Evolutionary conservation across 129 eudicot genomes (phyloP).

Genomic region (Escallonia herrerae): DNA sequence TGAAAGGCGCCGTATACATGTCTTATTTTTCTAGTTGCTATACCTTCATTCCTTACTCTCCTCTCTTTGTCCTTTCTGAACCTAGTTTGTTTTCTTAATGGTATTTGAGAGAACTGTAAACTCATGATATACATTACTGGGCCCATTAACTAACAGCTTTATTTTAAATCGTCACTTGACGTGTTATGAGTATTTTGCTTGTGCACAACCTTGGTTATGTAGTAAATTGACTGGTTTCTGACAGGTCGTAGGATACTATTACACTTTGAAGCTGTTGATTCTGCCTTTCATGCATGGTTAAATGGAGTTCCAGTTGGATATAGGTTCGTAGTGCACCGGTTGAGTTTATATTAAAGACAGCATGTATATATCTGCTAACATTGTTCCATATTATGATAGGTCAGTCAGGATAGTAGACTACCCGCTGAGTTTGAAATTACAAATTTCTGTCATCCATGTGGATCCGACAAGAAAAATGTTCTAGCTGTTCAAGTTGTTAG

Average conservation of each 20-base stretch:
- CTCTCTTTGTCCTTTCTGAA: too few species aligned
- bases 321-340: conserved; percentile 48
- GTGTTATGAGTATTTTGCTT: background rate
- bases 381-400: conserved; percentile 13
- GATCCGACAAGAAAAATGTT: conserved; percentile 65
- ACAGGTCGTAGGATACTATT: conserved; percentile 84
- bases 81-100: too few species aligned
- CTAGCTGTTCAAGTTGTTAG: conserved; percentile 88
- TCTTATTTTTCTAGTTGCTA: background rate
- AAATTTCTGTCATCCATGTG: conserved; percentile 65
- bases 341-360: background rate
- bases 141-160: too few species aligned
- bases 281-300: conserved; percentile 94
- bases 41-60: background rate
- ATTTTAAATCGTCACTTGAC: too few species aligned
- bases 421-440: conserved; percentile 97
- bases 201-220: conserved; percentile 5
- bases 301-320: conserved; percentile 83
- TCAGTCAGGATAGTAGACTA: conserved; percentile 96
- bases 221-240: conserved; percentile 12
- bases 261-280: conserved; percentile 98
- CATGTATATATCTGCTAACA: background rate
- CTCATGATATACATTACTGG: too few species aligned
- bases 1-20: background rate
- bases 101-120: too few species aligned